A percentile compares a stretch with the other conserved stretches of the same genome.
phyloP scores from a whole-genome alignment of 495 filamentous ascomycete species.

The Neurospora intermedia region DNA sequence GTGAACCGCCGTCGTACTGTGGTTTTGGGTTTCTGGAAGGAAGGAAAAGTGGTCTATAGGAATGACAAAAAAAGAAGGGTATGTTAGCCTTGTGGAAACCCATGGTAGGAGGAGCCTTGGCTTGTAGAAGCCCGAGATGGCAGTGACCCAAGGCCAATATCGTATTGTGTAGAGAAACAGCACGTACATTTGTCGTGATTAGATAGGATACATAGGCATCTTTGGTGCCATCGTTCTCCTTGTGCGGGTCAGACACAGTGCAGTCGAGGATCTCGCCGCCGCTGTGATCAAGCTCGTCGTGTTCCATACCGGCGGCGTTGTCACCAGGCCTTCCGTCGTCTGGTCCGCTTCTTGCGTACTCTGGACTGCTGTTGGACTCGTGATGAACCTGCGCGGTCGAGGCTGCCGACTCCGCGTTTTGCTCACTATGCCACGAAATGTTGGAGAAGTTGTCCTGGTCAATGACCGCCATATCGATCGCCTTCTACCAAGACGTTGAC shows the following conservation, averaged over 20 bases:
- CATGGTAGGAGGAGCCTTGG: neutral
- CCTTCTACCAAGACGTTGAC: neutral
- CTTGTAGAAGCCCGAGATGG: neutral
- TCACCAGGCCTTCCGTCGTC: conserved; percentile 13
- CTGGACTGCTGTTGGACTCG: conserved; percentile 7
- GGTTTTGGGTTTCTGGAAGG: conserved; percentile 71
- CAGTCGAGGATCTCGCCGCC: conserved; percentile 77
- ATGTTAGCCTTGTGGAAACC: conserved; percentile 2
- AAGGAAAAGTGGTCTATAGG: conserved; percentile 76
- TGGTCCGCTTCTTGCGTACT: conserved; percentile 10
- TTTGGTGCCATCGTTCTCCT: conserved; percentile 95
- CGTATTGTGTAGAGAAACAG: neutral
- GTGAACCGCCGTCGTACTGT: conserved; percentile 83
- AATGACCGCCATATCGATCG: conserved; percentile 31
- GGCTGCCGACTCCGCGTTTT: conserved; percentile 10
- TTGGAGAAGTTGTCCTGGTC: conserved; percentile 42
- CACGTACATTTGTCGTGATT: conserved; percentile 75
- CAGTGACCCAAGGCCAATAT: neutral
- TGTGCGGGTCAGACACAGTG: conserved; percentile 67
- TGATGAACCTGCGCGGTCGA: conserved; percentile 4
- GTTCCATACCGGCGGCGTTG: conserved; percentile 12
- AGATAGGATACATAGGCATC: conserved; percentile 93
- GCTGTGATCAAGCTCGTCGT: conserved; percentile 50
- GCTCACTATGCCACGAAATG: conserved; percentile 38
- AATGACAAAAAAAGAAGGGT: neutral